These are phyloP conservation scores for Pichia membranifaciens DNA, from an alignment of 805 yeast genomes.

Conservation along the genomic window DNA sequence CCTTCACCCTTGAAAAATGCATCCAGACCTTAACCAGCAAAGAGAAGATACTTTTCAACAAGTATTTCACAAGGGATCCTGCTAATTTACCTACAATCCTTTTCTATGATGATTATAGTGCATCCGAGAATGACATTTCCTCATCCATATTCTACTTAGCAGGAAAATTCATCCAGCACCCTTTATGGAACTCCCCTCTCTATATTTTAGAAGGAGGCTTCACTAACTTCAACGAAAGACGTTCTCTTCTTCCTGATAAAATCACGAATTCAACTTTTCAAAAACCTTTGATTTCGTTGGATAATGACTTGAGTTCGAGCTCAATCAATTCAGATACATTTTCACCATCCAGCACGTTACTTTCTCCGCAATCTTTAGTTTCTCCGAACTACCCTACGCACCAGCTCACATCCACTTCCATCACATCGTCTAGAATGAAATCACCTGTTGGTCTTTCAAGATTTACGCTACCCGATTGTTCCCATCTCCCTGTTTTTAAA, in stretches of 20 bases:
- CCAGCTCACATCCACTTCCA: constrained; percentile 6
- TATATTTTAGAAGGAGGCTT: constrained; percentile 40
- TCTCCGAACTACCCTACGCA: neutral
- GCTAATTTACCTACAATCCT: constrained; percentile 38
- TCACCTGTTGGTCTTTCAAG: constrained; percentile 37
- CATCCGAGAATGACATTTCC: constrained; percentile 29
- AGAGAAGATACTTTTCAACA: constrained; percentile 41
- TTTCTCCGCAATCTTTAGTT: constrained; percentile 8
- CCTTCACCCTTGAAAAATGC: constrained; percentile 60
- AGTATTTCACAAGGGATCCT: constrained; percentile 28
- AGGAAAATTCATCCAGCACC: constrained; percentile 39
- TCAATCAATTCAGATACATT: constrained; percentile 10
- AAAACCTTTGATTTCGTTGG: neutral
- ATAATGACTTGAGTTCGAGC: constrained; percentile 2
- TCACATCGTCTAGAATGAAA: constrained; percentile 2
- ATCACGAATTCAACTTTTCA: neutral
- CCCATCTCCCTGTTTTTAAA: constrained; percentile 39
- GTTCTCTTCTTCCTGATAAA: neutral
- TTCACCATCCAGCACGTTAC: constrained; percentile 24
- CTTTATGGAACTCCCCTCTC: constrained; percentile 36
- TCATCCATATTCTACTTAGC: constrained; percentile 40
- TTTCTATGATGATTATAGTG: constrained; percentile 45
- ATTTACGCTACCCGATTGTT: constrained; percentile 46
- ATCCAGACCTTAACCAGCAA: constrained; percentile 51
- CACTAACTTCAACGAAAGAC: constrained; percentile 27